Evolutionary conservation across 257 asterid genomes (phyloP), one percentile per base, ranked within the genome.

Genomic region (Apocynum venetum): DNA sequence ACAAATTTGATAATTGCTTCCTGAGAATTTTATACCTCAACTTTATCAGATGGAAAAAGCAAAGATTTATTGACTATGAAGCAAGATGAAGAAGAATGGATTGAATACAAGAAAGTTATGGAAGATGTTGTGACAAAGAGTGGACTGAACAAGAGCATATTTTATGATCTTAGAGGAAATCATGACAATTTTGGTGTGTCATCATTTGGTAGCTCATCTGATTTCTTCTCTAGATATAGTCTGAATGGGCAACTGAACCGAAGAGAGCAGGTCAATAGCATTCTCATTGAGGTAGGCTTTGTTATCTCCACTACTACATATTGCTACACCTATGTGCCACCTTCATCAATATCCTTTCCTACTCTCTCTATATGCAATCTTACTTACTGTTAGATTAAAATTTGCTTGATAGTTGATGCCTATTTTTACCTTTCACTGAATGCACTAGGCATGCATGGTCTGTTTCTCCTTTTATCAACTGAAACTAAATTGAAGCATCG

Each of bases 111-210:
- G 84, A 81, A 88, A 49, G 93, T 89, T 76, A 87, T 91, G 96
- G 89, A 84, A 69, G 94, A 91, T 72, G 92, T 91, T 78, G 80
- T 91, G 71, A 77, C 73, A 80, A 87, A 86, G 74, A 96, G 99
- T 83, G 95, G 97, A 70, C 97, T 96, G 64, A 85, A 87, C 55
- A 82, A 81, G 83, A 89, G 73, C 64, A 59, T 74, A 44, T 96
- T 96, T 69, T 92, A 89, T 80, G 99, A 96, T 83, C 90, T 96
- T 70, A 90, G 98, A 77, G 99, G 99, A 75, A 93, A 96, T 82
- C 99, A 96, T 41, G 99, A 96, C 80, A 91, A 84, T 82, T 96
- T 93, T 79, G 99, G 97, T 14, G 99, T 94, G 77, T 92, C 96
- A 35, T 83, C 40, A 44, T 72, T 86, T 72, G 91, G 90, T 71